Percentiles rank a stretch among this genome's conserved stretches.
phyloP scores from a whole-genome alignment of 2,329 filamentous ascomycete species.

The Pseudopithomyces chartarum region DNA sequence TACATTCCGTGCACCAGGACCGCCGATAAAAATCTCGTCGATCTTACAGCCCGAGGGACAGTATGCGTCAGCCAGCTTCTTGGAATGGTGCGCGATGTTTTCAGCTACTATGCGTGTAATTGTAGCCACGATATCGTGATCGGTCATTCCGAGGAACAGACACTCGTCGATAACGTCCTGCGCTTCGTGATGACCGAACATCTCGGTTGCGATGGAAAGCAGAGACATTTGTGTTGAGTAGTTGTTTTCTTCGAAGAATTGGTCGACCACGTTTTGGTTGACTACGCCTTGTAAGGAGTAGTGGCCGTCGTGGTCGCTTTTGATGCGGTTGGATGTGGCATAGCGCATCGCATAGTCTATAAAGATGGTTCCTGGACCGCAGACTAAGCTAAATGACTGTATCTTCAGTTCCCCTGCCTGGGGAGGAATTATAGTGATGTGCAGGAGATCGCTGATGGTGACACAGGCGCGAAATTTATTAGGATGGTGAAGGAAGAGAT shows the following conservation, averaged over 20 bases:
- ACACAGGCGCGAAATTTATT: conserved; percentile 63
- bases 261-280: conserved; percentile 58
- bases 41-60: conserved; percentile 45
- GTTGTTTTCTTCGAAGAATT: conserved; percentile 53
- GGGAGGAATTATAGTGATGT: conserved; percentile 64
- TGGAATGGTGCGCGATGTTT: conserved; percentile 58
- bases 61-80: conserved; percentile 52
- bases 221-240: conserved; percentile 60
- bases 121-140: conserved; percentile 62
- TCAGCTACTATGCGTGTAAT: conserved; percentile 64
- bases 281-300: conserved; percentile 57
- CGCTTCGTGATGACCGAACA: conserved; percentile 64
- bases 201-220: conserved; percentile 64
- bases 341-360: conserved; percentile 63
- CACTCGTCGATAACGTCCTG: conserved; percentile 58
- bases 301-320: conserved; percentile 59
- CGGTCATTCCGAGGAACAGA: conserved; percentile 49
- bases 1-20: conserved; percentile 62
- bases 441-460: conserved; percentile 66
- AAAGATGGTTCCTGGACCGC: conserved; percentile 61
- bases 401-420: conserved; percentile 44
- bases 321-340: conserved; percentile 56
- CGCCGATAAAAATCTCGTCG: conserved; percentile 66
- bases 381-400: conserved; percentile 57
- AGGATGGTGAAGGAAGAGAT: conserved; percentile 61